phyloP scores from a whole-genome alignment of 495 filamentous ascomycete genomes.

The Articulospora tetracladia region DNA sequence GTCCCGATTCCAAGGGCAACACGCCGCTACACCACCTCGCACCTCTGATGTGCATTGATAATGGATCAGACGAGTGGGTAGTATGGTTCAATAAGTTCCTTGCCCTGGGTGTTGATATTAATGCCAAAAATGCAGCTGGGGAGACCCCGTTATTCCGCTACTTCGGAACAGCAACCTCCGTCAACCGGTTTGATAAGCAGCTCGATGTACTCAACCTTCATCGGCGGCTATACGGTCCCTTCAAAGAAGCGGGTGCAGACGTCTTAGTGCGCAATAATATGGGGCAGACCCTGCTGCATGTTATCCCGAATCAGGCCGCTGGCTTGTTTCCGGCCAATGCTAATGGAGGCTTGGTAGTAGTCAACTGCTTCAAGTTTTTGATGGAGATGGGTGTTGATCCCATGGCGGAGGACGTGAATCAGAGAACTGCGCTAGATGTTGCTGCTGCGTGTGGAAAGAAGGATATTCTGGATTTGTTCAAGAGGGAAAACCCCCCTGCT shows the following conservation, averaged over 20 bases:
- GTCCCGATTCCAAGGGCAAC: conserved; percentile 21
- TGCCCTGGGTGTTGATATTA: conserved; percentile 26
- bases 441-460: conserved; percentile 18
- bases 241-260: neutral
- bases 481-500: neutral
- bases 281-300: conserved; percentile 15
- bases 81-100: conserved; percentile 20
- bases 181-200: neutral
- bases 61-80: neutral
- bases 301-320: conserved; percentile 3
- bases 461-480: conserved; percentile 21
- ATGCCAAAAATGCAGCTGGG: conserved; percentile 27
- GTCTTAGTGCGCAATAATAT: conserved; percentile 5
- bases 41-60: neutral
- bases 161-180: conserved; percentile 1
- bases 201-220: conserved; percentile 8
- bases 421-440: conserved; percentile 26
- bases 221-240: neutral
- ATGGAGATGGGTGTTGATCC: conserved; percentile 28
- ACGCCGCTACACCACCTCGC: conserved; percentile 27
- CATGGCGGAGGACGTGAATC: conserved; percentile 27
- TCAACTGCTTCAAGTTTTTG: neutral
- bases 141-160: conserved; percentile 31
- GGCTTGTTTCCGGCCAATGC: neutral
- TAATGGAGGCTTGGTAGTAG: neutral